Base-by-base conservation (phyloP, 495 filamentous ascomycete species). In the Penicillium cosmopolitanum region DNA sequence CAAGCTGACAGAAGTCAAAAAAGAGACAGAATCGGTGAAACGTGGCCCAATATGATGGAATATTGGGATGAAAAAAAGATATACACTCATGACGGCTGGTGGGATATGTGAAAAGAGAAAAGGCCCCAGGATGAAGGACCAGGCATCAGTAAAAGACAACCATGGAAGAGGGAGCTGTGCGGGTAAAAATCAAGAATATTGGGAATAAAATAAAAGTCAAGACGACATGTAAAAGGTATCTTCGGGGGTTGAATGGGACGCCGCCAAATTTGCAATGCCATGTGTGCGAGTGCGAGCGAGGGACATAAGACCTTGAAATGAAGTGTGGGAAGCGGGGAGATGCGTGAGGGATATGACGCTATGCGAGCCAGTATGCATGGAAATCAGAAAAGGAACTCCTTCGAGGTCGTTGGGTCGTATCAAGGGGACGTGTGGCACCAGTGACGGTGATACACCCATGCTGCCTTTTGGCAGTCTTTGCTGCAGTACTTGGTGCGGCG, bases 381-480 rank as follows among this genome's bases (percentile, higher is more conserved):
- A 67, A 73, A 73, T 71, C 66, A 73, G 46, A 66, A 71, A 70
- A 57, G 50, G 55, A 58, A 62, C 56, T 61, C 57, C 60, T 59
- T 60, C 50, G 58, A 62, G 51, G 61, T 70, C 64, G 57, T 70
- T 58, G 64, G 64, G 51, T 74, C 63, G 62, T 62, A 67, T 78
- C 78, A 85, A 63, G 83, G 82, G 36, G 93, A 89, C 51, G 90
- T 90, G 58, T 82, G 79, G 73, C 95, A 98, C 95, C 95, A 98
- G 75, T 97, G 94, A 46, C 95, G 87, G 69, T 98, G 95, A 73
- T 91, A 96, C 12, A 95, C 91, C 95, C 95, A 98, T 9, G 95
- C 95, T 63, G 91, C 93, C 80, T 98, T 98, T 75, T 98, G 95
- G 77, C 95, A 98, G 68, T 97, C 95, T 76, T 98, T 98, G 84